Evolutionary conservation across 768 basidiomycete genomes (phyloP).

Genomic region (Podaxis sp.): DNA sequence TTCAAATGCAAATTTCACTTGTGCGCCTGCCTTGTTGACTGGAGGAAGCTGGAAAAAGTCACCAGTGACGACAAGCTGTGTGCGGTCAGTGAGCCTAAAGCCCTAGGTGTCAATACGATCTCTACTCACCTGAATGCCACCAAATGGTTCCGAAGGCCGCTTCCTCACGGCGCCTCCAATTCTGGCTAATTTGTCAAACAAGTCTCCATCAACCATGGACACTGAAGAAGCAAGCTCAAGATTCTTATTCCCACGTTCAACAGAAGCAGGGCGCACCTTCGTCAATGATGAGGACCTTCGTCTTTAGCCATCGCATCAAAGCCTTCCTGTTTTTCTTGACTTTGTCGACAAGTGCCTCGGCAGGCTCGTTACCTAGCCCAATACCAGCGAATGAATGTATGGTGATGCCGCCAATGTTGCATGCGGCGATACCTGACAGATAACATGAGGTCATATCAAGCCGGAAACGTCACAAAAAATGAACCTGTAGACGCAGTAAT

Average conservation of each 20-base stretch:
- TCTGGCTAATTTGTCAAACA: slow-evolving; percentile 85
- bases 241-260: background rate
- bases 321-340: slow-evolving; percentile 86
- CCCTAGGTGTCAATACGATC: background rate
- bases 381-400: slow-evolving; percentile 96
- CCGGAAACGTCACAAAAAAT: slow-evolving; percentile 3
- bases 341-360: slow-evolving; percentile 59
- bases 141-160: slow-evolving; percentile 66
- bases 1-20: slow-evolving; percentile 90
- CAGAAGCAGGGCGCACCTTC: slow-evolving; percentile 50
- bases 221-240: slow-evolving; percentile 45
- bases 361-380: slow-evolving; percentile 72
- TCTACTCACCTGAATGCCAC: slow-evolving; percentile 79
- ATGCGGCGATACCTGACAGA: slow-evolving; percentile 83
- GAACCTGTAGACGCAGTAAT: slow-evolving; percentile 93
- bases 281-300: slow-evolving; percentile 81
- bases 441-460: background rate
- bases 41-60: slow-evolving; percentile 99
- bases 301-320: slow-evolving; percentile 72
- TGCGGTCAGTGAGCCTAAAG: background rate
- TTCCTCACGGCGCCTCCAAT: slow-evolving; percentile 69
- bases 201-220: slow-evolving; percentile 93
- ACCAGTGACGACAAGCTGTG: slow-evolving; percentile 85
- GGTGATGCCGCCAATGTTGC: slow-evolving; percentile 95
- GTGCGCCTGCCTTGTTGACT: slow-evolving; percentile 59